Percentiles rank a stretch among this genome's conserved stretches.
phyloP scores from a whole-genome alignment of 2,329 filamentous ascomycete genomes.

The Camillea tinctor region DNA sequence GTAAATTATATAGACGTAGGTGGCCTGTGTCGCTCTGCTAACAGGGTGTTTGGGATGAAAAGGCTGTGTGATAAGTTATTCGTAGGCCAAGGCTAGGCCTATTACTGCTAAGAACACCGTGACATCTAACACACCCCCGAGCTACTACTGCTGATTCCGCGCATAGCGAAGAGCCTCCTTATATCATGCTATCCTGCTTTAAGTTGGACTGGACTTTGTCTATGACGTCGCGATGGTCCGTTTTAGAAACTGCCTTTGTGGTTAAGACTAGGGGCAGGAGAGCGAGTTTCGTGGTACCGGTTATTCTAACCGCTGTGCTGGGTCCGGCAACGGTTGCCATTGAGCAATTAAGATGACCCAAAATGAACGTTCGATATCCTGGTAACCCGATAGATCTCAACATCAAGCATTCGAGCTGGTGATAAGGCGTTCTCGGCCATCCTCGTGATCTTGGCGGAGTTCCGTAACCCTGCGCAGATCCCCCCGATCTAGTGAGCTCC shows the following conservation, averaged over 20 bases:
- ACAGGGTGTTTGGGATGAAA: neutral
- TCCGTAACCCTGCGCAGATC: neutral
- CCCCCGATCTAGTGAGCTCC: neutral
- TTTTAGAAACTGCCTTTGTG: neutral
- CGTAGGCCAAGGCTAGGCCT: neutral
- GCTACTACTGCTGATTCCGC: neutral
- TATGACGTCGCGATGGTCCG: neutral
- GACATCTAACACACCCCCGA: neutral
- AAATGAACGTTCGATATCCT: no score
- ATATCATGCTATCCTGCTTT: neutral
- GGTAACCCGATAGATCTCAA: neutral
- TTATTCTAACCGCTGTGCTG: neutral
- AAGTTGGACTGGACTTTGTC: neutral
- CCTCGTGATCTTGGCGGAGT: neutral
- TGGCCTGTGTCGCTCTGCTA: neutral
- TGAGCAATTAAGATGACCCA: neutral
- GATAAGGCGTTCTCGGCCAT: neutral
- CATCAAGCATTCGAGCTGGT: neutral
- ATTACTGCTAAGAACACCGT: neutral
- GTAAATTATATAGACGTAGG: neutral
- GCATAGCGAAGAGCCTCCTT: neutral
- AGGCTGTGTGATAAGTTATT: neutral
- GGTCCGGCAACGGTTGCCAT: neutral
- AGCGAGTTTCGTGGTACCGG: neutral
- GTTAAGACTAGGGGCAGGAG: neutral